Evolutionary conservation across 192 early-diverging fungal species (phyloP).

Genomic region (Umbelopsis sp.): DNA sequence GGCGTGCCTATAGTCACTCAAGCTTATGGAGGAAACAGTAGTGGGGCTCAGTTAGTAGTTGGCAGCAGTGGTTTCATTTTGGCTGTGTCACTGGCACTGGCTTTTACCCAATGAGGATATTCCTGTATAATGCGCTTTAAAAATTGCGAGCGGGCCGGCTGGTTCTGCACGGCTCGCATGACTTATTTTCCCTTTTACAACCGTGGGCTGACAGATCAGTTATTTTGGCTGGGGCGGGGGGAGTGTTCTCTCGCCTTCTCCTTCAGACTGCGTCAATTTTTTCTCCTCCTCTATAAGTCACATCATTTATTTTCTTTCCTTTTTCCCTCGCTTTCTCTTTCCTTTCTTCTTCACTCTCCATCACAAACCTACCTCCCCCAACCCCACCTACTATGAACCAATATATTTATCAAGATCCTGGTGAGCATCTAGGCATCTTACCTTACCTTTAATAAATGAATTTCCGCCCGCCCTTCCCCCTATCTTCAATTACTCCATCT

Average conservation of each 20-base stretch:
- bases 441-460: background rate
- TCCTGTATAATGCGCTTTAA: background rate
- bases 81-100: background rate
- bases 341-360: background rate
- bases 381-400: slow-evolving; percentile 19
- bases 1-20: background rate
- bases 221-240: no score
- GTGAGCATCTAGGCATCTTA: slow-evolving; percentile 18
- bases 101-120: background rate
- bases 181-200: slow-evolving; percentile 9
- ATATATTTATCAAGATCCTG: slow-evolving; percentile 16
- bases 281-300: background rate
- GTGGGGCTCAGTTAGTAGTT: background rate
- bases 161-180: slow-evolving; percentile 5
- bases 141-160: background rate
- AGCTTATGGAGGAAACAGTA: background rate
- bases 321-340: background rate
- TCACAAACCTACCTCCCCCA: background rate
- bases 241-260: background rate
- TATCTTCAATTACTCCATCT: background rate
- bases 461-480: background rate
- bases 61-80: background rate
- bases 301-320: background rate
- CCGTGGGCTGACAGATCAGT: no score
- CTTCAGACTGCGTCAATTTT: background rate